Evolutionary conservation across 2,329 filamentous ascomycete genomes (phyloP).

Genomic region (Cordyceps pruinosa): DNA sequence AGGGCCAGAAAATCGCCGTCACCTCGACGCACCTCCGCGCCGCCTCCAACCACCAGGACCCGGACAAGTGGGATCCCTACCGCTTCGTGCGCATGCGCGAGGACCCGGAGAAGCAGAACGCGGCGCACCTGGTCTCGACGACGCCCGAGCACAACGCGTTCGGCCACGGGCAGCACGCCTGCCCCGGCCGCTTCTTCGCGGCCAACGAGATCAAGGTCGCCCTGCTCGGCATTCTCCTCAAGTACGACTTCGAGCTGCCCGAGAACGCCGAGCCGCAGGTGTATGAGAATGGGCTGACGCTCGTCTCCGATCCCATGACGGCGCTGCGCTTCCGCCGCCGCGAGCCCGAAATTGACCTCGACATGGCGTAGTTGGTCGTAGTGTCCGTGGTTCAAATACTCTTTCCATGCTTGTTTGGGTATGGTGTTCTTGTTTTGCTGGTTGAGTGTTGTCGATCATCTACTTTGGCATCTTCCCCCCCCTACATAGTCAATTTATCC

Average conservation of each 20-base stretch:
- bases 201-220: slow-evolving; percentile 46
- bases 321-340: slow-evolving; percentile 10
- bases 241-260: slow-evolving; percentile 41
- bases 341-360: slow-evolving; percentile 11
- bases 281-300: slow-evolving; percentile 2
- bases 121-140: slow-evolving; percentile 41
- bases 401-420: neutral
- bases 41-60: slow-evolving; percentile 26
- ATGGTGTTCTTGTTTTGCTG: neutral
- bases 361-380: neutral
- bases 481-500: neutral
- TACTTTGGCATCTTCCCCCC: neutral
- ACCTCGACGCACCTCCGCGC: neutral
- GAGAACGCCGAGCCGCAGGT: neutral
- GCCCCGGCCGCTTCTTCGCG: slow-evolving; percentile 48
- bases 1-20: slow-evolving; percentile 6
- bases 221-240: slow-evolving; percentile 39
- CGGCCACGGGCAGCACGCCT: slow-evolving; percentile 47
- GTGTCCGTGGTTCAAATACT: neutral
- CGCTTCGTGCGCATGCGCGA: slow-evolving; percentile 37
- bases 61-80: slow-evolving; percentile 37
- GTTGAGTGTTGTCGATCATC: neutral
- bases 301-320: slow-evolving; percentile 5
- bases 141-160: slow-evolving; percentile 42
- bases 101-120: slow-evolving; percentile 22